phyloP scores from a whole-genome alignment of 148 eudicot species.

The Arctostaphylos glauca region DNA sequence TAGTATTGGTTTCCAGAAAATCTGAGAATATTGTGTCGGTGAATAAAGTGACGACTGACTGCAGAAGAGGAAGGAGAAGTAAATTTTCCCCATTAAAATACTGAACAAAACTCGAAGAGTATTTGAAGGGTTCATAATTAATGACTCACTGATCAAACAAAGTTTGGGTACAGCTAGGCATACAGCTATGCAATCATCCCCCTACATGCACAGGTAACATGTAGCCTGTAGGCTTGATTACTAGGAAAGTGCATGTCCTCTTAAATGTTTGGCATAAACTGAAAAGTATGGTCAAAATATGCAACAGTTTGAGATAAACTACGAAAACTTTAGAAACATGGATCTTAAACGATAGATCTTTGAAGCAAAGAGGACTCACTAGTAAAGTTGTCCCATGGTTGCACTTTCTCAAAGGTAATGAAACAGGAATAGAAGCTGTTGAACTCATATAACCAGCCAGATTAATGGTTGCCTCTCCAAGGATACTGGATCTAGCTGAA shows the following conservation, averaged over 20 bases:
- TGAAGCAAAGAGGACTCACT: slow-evolving; percentile 31
- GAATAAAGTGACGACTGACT: background rate
- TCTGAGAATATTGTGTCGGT: background rate
- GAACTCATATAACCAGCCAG: slow-evolving; percentile 46
- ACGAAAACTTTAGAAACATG: background rate
- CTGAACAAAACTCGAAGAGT: background rate
- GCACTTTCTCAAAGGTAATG: slow-evolving; percentile 65
- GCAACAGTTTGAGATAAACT: background rate
- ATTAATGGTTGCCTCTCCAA: slow-evolving; percentile 69
- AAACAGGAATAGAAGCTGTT: slow-evolving; percentile 42
- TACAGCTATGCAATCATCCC: background rate
- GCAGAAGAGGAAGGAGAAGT: background rate
- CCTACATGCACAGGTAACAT: background rate
- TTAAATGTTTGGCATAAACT: too few species aligned
- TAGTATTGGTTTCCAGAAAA: background rate
- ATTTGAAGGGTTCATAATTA: background rate
- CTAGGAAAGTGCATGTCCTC: background rate
- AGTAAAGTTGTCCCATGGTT: slow-evolving; percentile 61
- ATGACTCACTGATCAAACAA: background rate
- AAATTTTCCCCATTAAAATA: background rate
- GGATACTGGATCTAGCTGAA: slow-evolving; percentile 63
- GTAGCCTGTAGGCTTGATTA: background rate
- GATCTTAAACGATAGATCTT: background rate
- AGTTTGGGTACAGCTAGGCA: background rate
- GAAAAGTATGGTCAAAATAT: background rate